Conservation (phyloP, 2,329 filamentous ascomycete genomes). For the Laburnicola sp. region DNA sequence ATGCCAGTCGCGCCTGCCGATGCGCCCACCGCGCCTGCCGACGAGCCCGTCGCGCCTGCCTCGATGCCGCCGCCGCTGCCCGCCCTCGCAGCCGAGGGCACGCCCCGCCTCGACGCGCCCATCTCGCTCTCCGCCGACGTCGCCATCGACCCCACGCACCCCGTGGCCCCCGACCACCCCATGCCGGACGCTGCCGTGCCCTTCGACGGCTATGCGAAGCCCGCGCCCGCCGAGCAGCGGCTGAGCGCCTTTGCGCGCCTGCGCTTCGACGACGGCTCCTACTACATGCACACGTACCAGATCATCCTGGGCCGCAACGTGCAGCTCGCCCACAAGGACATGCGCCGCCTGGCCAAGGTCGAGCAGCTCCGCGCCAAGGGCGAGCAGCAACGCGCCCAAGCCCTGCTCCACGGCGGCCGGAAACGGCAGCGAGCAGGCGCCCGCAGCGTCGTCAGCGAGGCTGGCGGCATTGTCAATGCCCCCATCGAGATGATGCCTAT, state of each 20-base stretch:
- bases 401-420: constrained; percentile 41
- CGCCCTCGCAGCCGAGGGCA: constrained; percentile 8
- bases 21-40: constrained; percentile 22
- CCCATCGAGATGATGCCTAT: constrained; percentile 38
- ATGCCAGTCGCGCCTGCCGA: constrained; percentile 35
- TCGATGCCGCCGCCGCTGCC: constrained; percentile 2
- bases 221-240: constrained; percentile 30
- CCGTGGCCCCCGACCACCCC: constrained; percentile 10
- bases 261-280: constrained; percentile 74
- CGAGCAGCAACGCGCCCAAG: constrained; percentile 29
- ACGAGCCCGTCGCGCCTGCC: constrained; percentile 15
- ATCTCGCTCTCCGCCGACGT: constrained; percentile 23
- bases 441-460: constrained; percentile 67
- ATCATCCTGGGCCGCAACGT: constrained; percentile 74
- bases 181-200: constrained; percentile 15
- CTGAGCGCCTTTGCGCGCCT: constrained; percentile 67
- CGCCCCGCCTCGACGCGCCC: constrained; percentile 23
- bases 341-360: constrained; percentile 50
- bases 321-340: constrained; percentile 51
- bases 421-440: constrained; percentile 57
- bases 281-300: constrained; percentile 75
- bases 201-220: constrained; percentile 17
- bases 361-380: constrained; percentile 31
- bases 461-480: constrained; percentile 64
- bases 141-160: constrained; percentile 10